These are phyloP conservation scores for Carex pumila DNA, from an alignment of 176 grass and related monocot genomes.

Conservation along the genomic window DNA sequence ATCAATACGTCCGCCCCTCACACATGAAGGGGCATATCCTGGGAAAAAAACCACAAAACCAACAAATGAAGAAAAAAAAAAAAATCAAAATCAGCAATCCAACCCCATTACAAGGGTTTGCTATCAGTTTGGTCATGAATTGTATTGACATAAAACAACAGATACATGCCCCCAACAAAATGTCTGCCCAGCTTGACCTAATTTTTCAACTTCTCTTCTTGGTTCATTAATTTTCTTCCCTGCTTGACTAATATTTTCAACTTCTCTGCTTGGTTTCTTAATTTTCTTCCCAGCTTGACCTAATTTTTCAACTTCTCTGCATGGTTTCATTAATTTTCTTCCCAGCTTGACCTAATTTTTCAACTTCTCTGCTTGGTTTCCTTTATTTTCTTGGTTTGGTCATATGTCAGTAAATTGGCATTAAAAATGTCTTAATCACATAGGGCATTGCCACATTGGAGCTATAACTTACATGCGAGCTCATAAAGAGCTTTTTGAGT, in stretches of 20 bases:
- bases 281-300: no score
- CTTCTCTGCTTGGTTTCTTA: no score
- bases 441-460: background rate
- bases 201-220: background rate
- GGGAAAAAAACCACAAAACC: background rate
- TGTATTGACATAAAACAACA: background rate
- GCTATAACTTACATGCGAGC: slow-evolving; percentile 52
- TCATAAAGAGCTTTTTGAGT: slow-evolving; percentile 84
- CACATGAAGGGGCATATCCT: background rate
- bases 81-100: background rate
- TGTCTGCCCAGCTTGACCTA: background rate
- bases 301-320: no score
- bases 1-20: background rate
- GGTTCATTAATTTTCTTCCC: no score
- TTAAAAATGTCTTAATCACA: background rate
- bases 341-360: background rate
- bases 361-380: background rate
- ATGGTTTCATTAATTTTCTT: no score
- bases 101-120: background rate
- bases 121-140: background rate
- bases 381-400: background rate
- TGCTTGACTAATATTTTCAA: no score
- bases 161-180: background rate
- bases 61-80: background rate
- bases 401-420: background rate